phyloP scores from a whole-genome alignment of 2,329 filamentous ascomycete genomes.

The Aspergillus costaricaensis region DNA sequence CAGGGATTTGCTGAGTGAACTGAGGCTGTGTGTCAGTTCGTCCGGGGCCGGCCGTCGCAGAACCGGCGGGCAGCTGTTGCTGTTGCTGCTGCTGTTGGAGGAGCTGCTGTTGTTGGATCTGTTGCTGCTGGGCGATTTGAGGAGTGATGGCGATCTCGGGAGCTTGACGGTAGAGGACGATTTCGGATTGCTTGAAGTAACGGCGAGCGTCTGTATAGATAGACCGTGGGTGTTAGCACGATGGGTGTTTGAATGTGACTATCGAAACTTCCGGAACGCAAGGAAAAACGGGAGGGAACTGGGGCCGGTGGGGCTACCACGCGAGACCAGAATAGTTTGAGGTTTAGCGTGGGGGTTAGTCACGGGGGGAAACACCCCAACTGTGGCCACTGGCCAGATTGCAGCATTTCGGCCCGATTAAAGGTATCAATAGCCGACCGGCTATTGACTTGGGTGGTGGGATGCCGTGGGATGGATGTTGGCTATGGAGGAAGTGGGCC shows the following conservation, averaged over 20 bases:
- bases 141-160: constrained; percentile 48
- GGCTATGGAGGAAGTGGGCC: neutral
- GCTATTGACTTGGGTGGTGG: constrained; percentile 30
- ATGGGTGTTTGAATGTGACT: neutral
- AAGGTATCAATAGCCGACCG: constrained; percentile 38
- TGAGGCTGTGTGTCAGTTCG: constrained; percentile 24
- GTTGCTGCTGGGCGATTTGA: constrained; percentile 43
- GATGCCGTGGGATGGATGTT: constrained; percentile 22
- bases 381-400: constrained; percentile 9
- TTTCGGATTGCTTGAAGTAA: constrained; percentile 99
- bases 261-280: constrained; percentile 7
- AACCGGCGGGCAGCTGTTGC: constrained; percentile 39
- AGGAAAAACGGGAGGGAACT: constrained; percentile 15
- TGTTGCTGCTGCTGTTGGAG: constrained; percentile 37
- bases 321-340: constrained; percentile 20
- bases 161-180: constrained; percentile 86
- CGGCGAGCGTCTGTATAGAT: constrained; percentile 73
- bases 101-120: constrained; percentile 42
- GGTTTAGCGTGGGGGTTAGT: constrained; percentile 37
- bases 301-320: constrained; percentile 27
- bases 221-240: neutral
- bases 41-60: constrained; percentile 37
- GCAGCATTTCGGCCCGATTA: constrained; percentile 24
- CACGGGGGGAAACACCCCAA: constrained; percentile 16
- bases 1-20: constrained; percentile 24